Base-by-base conservation (phyloP, 2,329 filamentous ascomycete genomes). In the Botrytis hyacinthi region DNA sequence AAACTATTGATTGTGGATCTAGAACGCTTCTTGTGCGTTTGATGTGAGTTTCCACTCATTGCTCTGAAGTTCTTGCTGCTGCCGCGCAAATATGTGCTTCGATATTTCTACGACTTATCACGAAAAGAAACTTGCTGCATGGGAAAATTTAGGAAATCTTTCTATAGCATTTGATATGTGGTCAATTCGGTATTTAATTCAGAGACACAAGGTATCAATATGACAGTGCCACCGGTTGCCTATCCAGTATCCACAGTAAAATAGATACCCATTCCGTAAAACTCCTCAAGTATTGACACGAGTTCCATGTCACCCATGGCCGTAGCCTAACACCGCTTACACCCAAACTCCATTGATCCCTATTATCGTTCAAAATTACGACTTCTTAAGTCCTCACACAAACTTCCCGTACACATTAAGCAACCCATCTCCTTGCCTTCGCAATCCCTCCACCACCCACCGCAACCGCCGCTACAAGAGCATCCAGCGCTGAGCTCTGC, bases 401-500 rank as follows among this genome's bases (percentile, higher is more conserved):
- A 12, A 62, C 18, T 8, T n/a, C 18, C 10, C 10, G 9, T 29
- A 54, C 22, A 8, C 35, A 54, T 68, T 35, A 42, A 26, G 35
- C 65, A 42, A 22, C 26, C 65, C 65, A 42, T 29, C 46, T 40
- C 35, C 14, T 54, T 48, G 9, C 46, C 35, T 54, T 68, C 16
- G 37, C 32, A 10, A 66, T 32, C 22, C 68, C 67, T 29, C 42
- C 62, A 22, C 51, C 72, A 63, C 76, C 70, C 60, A 78, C 75
- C 9, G 76, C 76, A 42, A 73, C 76, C 48, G 89, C 91, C 29
- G 89, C 91, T 74, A 94, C 88, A 29, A 94, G 81, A 48, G 87
- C 88, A 81, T 93, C 91, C 81, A 93, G 81, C 0, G 89, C 91
- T 42, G 88, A 89, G 78, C 87, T 88, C 63, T 93, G 91, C 29